A percentile compares a stretch with the other conserved stretches of the same genome.
Evolutionary conservation across 192 early-diverging fungal genomes (phyloP).

Genomic region (Coemansia guatemalensis): DNA sequence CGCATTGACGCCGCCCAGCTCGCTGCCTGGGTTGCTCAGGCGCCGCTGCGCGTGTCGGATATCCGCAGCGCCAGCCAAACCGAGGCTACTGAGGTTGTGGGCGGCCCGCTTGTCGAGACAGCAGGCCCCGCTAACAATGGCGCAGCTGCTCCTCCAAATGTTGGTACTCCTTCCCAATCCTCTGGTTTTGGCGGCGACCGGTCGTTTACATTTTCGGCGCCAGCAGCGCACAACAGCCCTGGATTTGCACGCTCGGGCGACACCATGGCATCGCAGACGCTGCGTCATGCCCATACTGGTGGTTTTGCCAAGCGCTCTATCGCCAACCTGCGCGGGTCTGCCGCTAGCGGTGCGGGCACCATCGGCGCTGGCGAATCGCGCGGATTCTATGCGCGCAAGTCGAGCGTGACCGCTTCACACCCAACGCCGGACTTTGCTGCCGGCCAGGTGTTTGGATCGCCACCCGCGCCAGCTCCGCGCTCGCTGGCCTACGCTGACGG

Average conservation of each 20-base stretch:
- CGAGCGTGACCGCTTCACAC: conserved; percentile 8
- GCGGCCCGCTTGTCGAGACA: neutral
- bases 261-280: conserved; percentile 19
- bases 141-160: neutral
- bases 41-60: conserved; percentile 35
- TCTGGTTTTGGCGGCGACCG: conserved; percentile 14
- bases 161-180: neutral
- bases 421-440: conserved; percentile 7
- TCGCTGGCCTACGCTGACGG: conserved; percentile 36
- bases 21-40: conserved; percentile 31
- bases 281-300: conserved; percentile 24
- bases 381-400: conserved; percentile 25
- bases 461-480: conserved; percentile 45
- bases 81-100: conserved; percentile 14
- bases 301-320: conserved; percentile 54
- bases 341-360: neutral
- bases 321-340: conserved; percentile 37
- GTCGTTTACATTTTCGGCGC: conserved; percentile 36
- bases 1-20: conserved; percentile 46
- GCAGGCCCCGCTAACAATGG: neutral
- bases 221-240: conserved; percentile 14
- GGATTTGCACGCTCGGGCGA: conserved; percentile 36
- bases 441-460: conserved; percentile 39
- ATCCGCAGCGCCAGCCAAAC: conserved; percentile 26
- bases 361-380: conserved; percentile 8